Evolutionary conservation across 1,284 basidiomycete species (phyloP).

Genomic region (Ustilago curta): DNA sequence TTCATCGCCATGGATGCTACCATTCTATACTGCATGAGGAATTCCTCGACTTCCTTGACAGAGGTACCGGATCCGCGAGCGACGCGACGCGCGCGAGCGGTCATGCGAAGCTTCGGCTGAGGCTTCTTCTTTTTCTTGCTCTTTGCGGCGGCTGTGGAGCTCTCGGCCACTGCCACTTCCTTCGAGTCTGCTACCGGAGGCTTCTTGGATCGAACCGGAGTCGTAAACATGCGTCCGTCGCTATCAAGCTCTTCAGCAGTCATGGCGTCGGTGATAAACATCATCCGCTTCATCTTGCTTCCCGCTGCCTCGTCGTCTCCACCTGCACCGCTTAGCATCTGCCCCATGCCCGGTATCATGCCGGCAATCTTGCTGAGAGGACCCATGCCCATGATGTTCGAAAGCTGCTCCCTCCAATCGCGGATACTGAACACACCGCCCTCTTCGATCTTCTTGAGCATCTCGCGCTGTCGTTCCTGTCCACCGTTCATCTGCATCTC

Average conservation of each 20-base stretch:
- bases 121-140: constrained; percentile 56
- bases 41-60: constrained; percentile 94
- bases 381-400: constrained; percentile 98
- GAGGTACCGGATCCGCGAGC: constrained; percentile 95
- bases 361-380: constrained; percentile 97
- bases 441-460: constrained; percentile 97
- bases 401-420: constrained; percentile 97
- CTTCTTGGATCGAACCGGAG: constrained; percentile 50
- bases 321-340: constrained; percentile 75
- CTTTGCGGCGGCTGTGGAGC: constrained; percentile 39
- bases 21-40: constrained; percentile 75
- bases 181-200: constrained; percentile 24
- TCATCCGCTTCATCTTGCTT: constrained; percentile 90
- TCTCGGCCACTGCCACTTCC: constrained; percentile 35
- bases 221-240: constrained; percentile 76
- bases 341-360: constrained; percentile 97
- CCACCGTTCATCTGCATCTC: constrained; percentile 75
- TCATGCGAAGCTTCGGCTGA: constrained; percentile 61
- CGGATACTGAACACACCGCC: constrained; percentile 91
- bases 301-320: constrained; percentile 89
- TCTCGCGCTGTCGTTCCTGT: constrained; percentile 91
- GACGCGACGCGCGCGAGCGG: constrained; percentile 76
- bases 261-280: constrained; percentile 99
- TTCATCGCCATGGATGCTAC: constrained; percentile 79
- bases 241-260: constrained; percentile 91